phyloP scores from a whole-genome alignment of 176 grass and related monocot genomes.

The Oryza glumipatula region DNA sequence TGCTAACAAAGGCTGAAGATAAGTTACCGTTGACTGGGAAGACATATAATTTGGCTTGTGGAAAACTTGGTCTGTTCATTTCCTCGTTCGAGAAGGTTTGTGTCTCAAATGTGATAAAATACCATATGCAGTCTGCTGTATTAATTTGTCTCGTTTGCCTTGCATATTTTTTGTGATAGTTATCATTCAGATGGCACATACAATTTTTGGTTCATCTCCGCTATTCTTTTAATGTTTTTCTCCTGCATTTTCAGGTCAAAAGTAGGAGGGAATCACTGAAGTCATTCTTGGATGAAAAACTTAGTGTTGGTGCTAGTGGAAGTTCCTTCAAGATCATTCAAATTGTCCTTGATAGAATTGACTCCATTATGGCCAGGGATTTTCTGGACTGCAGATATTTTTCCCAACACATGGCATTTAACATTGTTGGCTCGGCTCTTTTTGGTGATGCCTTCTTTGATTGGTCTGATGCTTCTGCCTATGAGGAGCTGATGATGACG shows the following conservation, averaged over 20 bases:
- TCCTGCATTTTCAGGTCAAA: conserved; percentile 63
- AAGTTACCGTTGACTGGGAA: conserved; percentile 78
- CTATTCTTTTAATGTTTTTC: conserved; percentile 12
- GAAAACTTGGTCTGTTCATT: conserved; percentile 74
- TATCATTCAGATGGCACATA: conserved; percentile 11
- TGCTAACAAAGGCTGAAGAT: conserved; percentile 85
- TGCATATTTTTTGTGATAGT: conserved; percentile 3
- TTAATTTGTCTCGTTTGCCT: not conserved
- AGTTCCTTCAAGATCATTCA: conserved; percentile 62
- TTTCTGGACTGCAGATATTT: conserved; percentile 65
- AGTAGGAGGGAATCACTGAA: conserved; percentile 75
- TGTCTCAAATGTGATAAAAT: not conserved
- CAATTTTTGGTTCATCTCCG: conserved; percentile 28
- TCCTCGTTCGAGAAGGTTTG: conserved; percentile 84
- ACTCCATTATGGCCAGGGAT: conserved; percentile 49
- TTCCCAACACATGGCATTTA: conserved; percentile 74
- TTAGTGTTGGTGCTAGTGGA: conserved; percentile 17
- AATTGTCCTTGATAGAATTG: conserved; percentile 48
- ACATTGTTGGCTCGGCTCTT: conserved; percentile 68
- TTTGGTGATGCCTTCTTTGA: conserved; percentile 79
- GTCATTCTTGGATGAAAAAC: conserved; percentile 68
- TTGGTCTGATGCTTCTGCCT: conserved; percentile 71
- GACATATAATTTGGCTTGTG: conserved; percentile 89
- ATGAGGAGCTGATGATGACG: conserved; percentile 81
- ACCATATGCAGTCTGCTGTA: not conserved